phyloP scores from a whole-genome alignment of 1,139 yeast genomes.

The Yamadazyma siamensis region DNA sequence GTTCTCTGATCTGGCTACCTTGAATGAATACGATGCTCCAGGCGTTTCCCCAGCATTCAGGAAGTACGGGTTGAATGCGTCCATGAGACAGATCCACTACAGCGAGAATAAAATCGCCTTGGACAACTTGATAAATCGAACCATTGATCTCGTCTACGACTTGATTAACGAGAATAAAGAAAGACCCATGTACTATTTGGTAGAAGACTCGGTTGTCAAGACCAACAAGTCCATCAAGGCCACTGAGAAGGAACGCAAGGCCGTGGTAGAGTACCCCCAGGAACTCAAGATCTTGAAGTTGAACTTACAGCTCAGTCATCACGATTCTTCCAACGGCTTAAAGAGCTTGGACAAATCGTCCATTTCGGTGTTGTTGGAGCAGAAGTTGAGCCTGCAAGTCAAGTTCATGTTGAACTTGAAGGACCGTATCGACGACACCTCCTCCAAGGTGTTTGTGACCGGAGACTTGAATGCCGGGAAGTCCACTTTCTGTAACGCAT shows the following conservation, averaged over 20 bases:
- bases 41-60: slow-evolving; percentile 1
- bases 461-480: slow-evolving; percentile 98
- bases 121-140: slow-evolving; percentile 59
- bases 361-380: slow-evolving; percentile 62
- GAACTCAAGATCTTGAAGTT: slow-evolving; percentile 61
- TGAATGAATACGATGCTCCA: slow-evolving; percentile 6
- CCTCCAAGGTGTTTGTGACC: slow-evolving; percentile 91
- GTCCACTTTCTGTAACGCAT: slow-evolving; percentile 91
- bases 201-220: slow-evolving; percentile 48
- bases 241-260: slow-evolving; percentile 21
- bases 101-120: slow-evolving; percentile 63
- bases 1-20: slow-evolving; percentile 7
- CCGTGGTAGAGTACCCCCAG: slow-evolving; percentile 13
- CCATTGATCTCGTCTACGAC: slow-evolving; percentile 51
- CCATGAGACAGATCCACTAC: slow-evolving; percentile 65
- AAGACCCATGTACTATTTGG: slow-evolving; percentile 68
- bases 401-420: slow-evolving; percentile 71
- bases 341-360: slow-evolving; percentile 60
- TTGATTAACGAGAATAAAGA: slow-evolving; percentile 52
- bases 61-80: slow-evolving; percentile 31
- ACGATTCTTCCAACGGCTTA: slow-evolving; percentile 40
- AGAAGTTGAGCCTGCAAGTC: slow-evolving; percentile 56
- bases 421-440: slow-evolving; percentile 85
- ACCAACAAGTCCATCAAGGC: slow-evolving; percentile 29
- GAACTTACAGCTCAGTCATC: slow-evolving; percentile 54